These are phyloP conservation scores for Astraeus odoratus DNA, from an alignment of 768 basidiomycete genomes.

Conservation along the genomic window DNA sequence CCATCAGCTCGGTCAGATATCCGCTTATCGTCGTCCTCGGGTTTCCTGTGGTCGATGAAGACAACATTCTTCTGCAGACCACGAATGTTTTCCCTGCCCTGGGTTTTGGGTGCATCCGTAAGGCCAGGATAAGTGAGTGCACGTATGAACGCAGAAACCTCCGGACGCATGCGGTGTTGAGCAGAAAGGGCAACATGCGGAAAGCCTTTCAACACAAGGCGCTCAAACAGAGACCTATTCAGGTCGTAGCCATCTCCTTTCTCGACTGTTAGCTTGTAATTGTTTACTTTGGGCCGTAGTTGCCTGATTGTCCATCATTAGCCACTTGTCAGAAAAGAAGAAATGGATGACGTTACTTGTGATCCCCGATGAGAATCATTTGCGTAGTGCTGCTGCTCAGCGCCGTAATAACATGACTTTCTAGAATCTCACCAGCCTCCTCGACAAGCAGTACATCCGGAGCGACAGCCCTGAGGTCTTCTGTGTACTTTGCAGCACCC, in stretches of 20 bases:
- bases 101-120: slow-evolving; percentile 44
- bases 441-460: slow-evolving; percentile 58
- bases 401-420: slow-evolving; percentile 58
- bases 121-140: slow-evolving; percentile 62
- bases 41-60: slow-evolving; percentile 51
- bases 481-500: slow-evolving; percentile 54
- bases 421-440: slow-evolving; percentile 68
- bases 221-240: slow-evolving; percentile 63
- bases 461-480: slow-evolving; percentile 37
- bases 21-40: slow-evolving; percentile 42
- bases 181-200: slow-evolving; percentile 49
- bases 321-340: not conserved
- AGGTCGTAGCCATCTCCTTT: slow-evolving; percentile 62
- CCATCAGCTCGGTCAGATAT: slow-evolving; percentile 41
- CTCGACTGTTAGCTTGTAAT: slow-evolving; percentile 59
- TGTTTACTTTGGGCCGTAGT: slow-evolving; percentile 65
- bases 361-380: slow-evolving; percentile 64
- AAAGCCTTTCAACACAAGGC: slow-evolving; percentile 53
- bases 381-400: slow-evolving; percentile 40
- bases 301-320: slow-evolving; percentile 37
- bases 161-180: slow-evolving; percentile 73
- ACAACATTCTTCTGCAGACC: slow-evolving; percentile 53
- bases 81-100: slow-evolving; percentile 42
- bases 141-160: slow-evolving; percentile 58
- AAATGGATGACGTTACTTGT: slow-evolving; percentile 43